Evolutionary conservation across 495 filamentous ascomycete species (phyloP), one percentile per base, ranked within the genome.

Genomic region (Neurospora sp.): DNA sequence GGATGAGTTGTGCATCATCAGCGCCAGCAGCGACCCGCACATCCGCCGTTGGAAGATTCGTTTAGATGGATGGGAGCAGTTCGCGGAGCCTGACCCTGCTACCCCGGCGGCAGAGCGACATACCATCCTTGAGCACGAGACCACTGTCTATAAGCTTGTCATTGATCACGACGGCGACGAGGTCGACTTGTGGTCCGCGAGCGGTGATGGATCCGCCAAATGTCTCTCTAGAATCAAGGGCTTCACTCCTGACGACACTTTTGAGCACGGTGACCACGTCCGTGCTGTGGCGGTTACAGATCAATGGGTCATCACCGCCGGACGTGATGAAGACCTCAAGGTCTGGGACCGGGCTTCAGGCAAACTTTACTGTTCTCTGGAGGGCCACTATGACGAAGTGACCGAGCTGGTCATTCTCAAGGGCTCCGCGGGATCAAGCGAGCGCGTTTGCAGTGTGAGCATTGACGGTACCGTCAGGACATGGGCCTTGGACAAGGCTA

Each of bases 371-470:
- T 91, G 92, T 78, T 87, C 88, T 3, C 93, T 95, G 72, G 86
- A 88, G 20, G 96, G 96, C 1, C 96, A 99, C 80, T 98, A 89
- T 79, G 93, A 98, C 76, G 96, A 98, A 78, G 91, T 99, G 38
- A 97, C 92, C 5, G 93, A 91, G 44, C 81, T 98, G 44, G 84
- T 90, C 2, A 77, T 96, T 44, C 77, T 94, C 11, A 87, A 85
- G 18, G 84, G 80, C 31, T 81, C 82, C 3, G 69, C 59, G 35
- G 77, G 75, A 10, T 54, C 54, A 44, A 23, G 42, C 35, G 72
- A 75, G 27, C 88, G 83, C 54, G 83, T 96, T 38, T 90, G 91
- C 42, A 97, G 93, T 78, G 93, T 93, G 40, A 88, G 90, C 31
- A 97, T 97, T 75, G 96, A 99, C 84, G 92, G 89, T 0, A 98